Percentiles rank a stretch among this genome's conserved stretches.
phyloP scores from a whole-genome alignment of 805 yeast species.

The Starmerella cellae region DNA sequence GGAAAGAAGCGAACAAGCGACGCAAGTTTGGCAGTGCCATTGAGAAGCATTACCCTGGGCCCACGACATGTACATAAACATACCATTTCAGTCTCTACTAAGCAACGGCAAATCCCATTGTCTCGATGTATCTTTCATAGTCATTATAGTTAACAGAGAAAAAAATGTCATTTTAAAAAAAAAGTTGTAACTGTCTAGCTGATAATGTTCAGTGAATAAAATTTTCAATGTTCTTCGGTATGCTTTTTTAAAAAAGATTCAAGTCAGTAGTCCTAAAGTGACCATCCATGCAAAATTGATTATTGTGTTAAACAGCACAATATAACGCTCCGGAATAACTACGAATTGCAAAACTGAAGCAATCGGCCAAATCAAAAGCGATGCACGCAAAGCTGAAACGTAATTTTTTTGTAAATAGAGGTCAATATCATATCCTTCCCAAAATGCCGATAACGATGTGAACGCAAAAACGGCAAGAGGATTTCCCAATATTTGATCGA shows the following conservation, averaged over 20 bases:
- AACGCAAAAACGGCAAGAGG: constrained; percentile 26
- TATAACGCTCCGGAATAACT: constrained; percentile 17
- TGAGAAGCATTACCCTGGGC: background rate
- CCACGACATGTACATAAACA: background rate
- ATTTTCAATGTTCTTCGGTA: too few relatives aligned
- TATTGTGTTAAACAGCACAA: constrained; percentile 19
- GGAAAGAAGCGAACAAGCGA: constrained; percentile 63
- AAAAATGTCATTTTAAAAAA: too few relatives aligned
- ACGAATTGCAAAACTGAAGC: constrained; percentile 20
- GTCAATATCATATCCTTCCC: constrained; percentile 29
- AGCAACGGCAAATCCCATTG: too few relatives aligned
- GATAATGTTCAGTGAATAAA: background rate
- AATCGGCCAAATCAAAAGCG: constrained; percentile 22
- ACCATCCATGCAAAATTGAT: constrained; percentile 25
- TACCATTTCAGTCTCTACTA: too few relatives aligned
- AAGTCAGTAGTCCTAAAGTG: constrained; percentile 18
- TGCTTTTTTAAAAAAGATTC: background rate
- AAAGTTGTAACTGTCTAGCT: too few relatives aligned
- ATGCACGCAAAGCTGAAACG: constrained; percentile 19
- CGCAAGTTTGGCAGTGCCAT: constrained; percentile 61
- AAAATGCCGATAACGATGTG: constrained; percentile 26
- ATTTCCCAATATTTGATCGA: constrained; percentile 28
- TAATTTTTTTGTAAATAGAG: constrained; percentile 22
- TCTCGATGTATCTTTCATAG: too few relatives aligned
- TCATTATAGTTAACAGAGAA: too few relatives aligned